Base-by-base conservation (phyloP, 768 basidiomycete genomes). In the Tylopilus vinaceipallidus region DNA sequence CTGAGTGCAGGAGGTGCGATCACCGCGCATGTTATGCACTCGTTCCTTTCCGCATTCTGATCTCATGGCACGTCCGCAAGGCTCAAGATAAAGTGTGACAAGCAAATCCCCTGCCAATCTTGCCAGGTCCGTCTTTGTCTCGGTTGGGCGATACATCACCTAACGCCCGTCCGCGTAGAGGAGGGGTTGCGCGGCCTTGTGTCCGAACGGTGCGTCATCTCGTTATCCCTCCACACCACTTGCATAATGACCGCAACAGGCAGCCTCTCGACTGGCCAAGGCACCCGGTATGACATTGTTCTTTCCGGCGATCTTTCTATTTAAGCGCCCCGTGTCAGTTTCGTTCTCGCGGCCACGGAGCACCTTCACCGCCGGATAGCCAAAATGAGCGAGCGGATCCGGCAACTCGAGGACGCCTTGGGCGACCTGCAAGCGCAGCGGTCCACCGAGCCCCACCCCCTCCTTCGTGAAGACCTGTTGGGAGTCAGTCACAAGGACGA, bases 21-120 rank as follows among this genome's bases (percentile, higher is more conserved):
- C 73, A 76, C 71, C 75, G 74, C 63, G 58, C 71, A 67, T 68
- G 47, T 51, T 40, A 48, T 53, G 50, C 58, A 53, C 59, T 39
- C 58, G 48, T 48, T 43, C 41, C 43, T 54, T 58, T 59, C 50
- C 49, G 49, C 57, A 52, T 44, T 58, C 47, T 63, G 52, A 67
- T 58, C 50, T 50, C 40, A 54, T 58, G 36, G 24, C 34, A 32
- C 16, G 8, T 35, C 14, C 20, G n/a, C n/a, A 79, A 78, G 86
- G 58, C 73, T 89, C 58, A 84, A 88, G 75, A 87, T 89, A 65
- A 87, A 86, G 63, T 89, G 86, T 72, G 84, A 88, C 78, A 88
- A 88, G 73, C 78, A 84, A 55, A 84, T 88, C 46, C 87, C 87
- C 10, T 88, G 86, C 62, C 83, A 86, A 63, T 86, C 85, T 1